These are phyloP conservation scores for Colletotrichum sp. DNA, from an alignment of 2,329 filamentous ascomycete species.

Conservation along the genomic window DNA sequence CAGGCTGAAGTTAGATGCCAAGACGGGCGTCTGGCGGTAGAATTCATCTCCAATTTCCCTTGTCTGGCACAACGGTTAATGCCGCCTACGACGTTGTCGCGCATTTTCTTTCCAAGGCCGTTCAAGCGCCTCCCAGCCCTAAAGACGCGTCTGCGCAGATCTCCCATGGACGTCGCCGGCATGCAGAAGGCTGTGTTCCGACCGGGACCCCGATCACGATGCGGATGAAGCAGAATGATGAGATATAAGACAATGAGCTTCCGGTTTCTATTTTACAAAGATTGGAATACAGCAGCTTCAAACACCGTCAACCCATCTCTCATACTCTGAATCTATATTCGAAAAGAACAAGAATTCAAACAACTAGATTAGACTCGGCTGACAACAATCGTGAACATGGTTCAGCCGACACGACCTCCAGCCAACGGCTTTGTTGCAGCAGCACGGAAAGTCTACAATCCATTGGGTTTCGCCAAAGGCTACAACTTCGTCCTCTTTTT, in stretches of 20 bases:
- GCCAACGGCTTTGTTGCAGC: conserved; percentile 25
- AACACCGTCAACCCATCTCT: neutral
- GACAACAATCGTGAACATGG: neutral
- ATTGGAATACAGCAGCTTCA: neutral
- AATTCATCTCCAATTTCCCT: neutral
- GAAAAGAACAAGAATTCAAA: neutral
- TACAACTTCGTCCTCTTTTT: conserved; percentile 64
- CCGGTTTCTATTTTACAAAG: neutral
- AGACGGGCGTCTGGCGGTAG: neutral
- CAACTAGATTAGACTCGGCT: neutral
- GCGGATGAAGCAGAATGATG: neutral
- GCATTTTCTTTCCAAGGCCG: neutral
- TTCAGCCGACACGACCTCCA: conserved; percentile 1
- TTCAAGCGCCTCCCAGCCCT: neutral
- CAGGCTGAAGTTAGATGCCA: neutral
- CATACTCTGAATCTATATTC: neutral
- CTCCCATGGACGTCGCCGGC: neutral
- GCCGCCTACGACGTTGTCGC: neutral
- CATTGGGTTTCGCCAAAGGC: conserved; percentile 58
- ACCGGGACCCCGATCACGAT: neutral
- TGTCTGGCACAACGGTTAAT: neutral
- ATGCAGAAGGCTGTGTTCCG: neutral
- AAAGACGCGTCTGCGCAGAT: neutral
- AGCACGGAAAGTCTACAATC: conserved; percentile 40
- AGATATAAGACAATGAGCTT: neutral